Evolutionary conservation across 139 green algal genomes (phyloP), one percentile per base, ranked within the genome.

Genomic region (Tetratostichococcus sp.): DNA sequence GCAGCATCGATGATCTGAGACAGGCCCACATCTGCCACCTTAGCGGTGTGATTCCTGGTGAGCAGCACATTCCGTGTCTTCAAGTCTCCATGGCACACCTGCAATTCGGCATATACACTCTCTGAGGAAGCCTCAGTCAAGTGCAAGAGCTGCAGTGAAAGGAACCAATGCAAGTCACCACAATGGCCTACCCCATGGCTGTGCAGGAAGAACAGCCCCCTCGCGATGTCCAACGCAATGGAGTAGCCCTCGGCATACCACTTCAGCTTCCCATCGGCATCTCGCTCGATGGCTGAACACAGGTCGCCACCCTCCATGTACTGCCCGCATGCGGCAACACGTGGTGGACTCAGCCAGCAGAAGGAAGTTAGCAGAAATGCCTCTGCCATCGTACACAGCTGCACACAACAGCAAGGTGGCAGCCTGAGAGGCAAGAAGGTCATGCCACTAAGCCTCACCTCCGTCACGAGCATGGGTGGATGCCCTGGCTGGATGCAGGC

Each of bases 401-500:
- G n/a, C n/a, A n/a, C n/a, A n/a, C n/a, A n/a, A n/a, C n/a, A n/a
- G n/a, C n/a, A n/a, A n/a, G n/a, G n/a, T n/a, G n/a, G n/a, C n/a
- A n/a, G n/a, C n/a, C n/a, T n/a, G n/a, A n/a, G n/a, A n/a, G n/a
- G n/a, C n/a, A n/a, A n/a, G n/a, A n/a, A n/a, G n/a, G n/a, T n/a
- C n/a, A n/a, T n/a, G n/a, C n/a, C n/a, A n/a, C n/a, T 50, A 8
- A 14, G 14, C 8, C 39, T 50, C 14, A 50, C 39, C 39, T 62
- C 50, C 14, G 19, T 62, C 14, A 62, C 50, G 11, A 62, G 50
- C 50, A 62, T 25, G 17, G 50, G 50, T 8, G 22, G 11, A 17
- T 2, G 19, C 50, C 78, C 79, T 22, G 79, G 85, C 69, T 87
- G 74, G 68, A 93, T 67, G 83, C 87, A 89, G 17, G 85, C 89